These are phyloP conservation scores for Chlorella vulgaris DNA, from an alignment of 139 green algal genomes.

Conservation along the genomic window DNA sequence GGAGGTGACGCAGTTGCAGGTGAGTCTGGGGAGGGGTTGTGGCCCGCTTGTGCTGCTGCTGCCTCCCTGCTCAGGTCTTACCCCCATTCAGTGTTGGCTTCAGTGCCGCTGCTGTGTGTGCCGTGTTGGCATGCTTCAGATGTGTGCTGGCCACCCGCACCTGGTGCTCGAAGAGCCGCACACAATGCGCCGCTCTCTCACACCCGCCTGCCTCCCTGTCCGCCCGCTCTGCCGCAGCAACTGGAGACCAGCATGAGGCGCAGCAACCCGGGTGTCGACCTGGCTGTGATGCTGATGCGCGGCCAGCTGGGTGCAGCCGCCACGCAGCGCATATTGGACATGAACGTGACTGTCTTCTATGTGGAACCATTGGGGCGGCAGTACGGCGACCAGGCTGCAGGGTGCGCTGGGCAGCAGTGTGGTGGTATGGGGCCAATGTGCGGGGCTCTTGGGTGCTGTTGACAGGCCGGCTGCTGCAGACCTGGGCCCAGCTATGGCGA, in stretches of 20 bases:
- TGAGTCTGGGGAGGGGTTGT: neutral
- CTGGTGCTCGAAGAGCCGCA: no score
- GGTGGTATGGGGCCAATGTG: neutral
- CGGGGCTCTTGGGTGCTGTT: neutral
- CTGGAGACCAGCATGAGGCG: constrained; percentile 21
- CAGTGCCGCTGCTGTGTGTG: no score
- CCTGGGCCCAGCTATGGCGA: neutral
- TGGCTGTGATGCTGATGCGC: constrained; percentile 30
- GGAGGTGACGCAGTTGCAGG: constrained; percentile 17
- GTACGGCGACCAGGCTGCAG: neutral
- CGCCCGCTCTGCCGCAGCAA: constrained; percentile 14
- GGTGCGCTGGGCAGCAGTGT: neutral
- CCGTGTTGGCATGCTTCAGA: no score
- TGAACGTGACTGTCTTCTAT: constrained; percentile 6
- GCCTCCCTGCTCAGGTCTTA: no score
- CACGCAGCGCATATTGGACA: neutral
- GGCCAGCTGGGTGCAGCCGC: constrained; percentile 24
- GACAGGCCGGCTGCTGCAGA: neutral
- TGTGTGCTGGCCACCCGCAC: no score
- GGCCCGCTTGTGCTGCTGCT: neutral
- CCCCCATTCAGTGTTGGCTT: no score
- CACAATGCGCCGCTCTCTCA: no score
- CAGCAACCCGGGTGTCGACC: constrained; percentile 16
- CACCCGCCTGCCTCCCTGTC: no score
- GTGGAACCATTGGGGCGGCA: constrained; percentile 12